These are phyloP conservation scores for Grosmannia clavigera DNA, from an alignment of 2,329 filamentous ascomycete genomes.

Conservation along the genomic window DNA sequence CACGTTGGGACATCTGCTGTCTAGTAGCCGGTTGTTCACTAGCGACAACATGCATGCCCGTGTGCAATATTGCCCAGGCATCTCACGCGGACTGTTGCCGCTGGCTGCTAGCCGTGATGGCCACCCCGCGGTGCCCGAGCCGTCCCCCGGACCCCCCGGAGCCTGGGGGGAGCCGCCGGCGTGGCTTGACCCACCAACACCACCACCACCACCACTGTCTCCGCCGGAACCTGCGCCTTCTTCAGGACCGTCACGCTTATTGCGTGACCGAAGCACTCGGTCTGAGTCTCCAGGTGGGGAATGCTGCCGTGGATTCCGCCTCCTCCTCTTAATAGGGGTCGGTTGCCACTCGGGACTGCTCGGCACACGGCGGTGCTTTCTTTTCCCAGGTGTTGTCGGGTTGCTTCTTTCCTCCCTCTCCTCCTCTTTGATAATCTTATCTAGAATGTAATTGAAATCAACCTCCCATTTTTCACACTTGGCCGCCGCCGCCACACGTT, in stretches of 20 bases:
- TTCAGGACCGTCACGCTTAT: not conserved
- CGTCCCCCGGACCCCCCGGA: not conserved
- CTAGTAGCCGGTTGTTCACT: not conserved
- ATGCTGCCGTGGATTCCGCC: not conserved
- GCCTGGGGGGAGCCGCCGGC: not conserved
- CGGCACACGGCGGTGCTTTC: constrained; percentile 5
- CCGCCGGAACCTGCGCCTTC: not conserved
- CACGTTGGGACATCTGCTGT: constrained; percentile 5
- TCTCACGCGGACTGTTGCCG: not conserved
- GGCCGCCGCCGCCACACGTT: constrained; percentile 5
- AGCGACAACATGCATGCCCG: constrained; percentile 5
- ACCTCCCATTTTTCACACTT: not conserved
- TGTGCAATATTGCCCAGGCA: constrained; percentile 4
- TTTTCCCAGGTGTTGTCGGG: not conserved
- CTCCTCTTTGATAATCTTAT: not conserved
- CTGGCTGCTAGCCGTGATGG: too few relatives aligned
- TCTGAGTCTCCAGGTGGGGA: not conserved
- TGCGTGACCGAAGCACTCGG: not conserved
- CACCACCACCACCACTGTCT: too few relatives aligned
- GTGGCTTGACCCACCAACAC: not conserved
- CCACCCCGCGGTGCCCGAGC: not conserved
- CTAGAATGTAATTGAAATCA: not conserved
- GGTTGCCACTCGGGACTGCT: constrained; percentile 6
- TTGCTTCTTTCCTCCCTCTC: not conserved
- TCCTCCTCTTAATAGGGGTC: not conserved